These are phyloP conservation scores for Aspergillus nanangensis DNA, from an alignment of 495 filamentous ascomycete genomes.

Conservation along the genomic window DNA sequence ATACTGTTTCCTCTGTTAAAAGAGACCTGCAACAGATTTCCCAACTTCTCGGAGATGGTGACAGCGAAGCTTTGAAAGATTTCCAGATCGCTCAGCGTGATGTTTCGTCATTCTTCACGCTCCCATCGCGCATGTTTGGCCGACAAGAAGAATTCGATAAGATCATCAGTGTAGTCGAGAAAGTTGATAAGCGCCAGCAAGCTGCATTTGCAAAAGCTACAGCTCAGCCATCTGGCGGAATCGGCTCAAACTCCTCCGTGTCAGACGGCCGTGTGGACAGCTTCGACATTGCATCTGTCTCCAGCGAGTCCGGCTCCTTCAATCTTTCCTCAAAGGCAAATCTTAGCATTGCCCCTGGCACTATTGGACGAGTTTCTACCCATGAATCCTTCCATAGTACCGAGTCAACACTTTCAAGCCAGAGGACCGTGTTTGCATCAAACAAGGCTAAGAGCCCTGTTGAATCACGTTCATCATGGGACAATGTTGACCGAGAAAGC, in stretches of 20 bases:
- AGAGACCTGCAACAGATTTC: constrained; percentile 68
- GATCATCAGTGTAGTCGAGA: constrained; percentile 69
- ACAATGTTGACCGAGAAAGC: constrained; percentile 34
- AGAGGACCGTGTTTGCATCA: constrained; percentile 15
- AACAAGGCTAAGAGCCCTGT: constrained; percentile 33
- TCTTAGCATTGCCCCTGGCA: constrained; percentile 16
- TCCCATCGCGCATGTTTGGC: constrained; percentile 76
- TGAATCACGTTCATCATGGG: constrained; percentile 33
- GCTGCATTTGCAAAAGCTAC: constrained; percentile 40
- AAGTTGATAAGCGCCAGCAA: constrained; percentile 59
- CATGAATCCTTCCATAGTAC: constrained; percentile 34
- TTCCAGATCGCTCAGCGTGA: constrained; percentile 72
- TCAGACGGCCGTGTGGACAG: constrained; percentile 53
- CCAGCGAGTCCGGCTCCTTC: constrained; percentile 52
- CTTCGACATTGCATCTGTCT: constrained; percentile 42
- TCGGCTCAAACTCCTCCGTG: constrained; percentile 54
- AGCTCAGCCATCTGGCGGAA: constrained; percentile 30
- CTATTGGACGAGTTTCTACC: constrained; percentile 26
- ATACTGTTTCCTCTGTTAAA: constrained; percentile 76
- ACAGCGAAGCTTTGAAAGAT: constrained; percentile 59
- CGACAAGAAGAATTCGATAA: constrained; percentile 64
- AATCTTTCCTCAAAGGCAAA: constrained; percentile 39
- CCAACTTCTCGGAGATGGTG: constrained; percentile 68
- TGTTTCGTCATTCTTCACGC: constrained; percentile 80
- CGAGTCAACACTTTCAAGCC: constrained; percentile 31